Evolutionary conservation across 1,139 yeast species (phyloP).

Genomic region (Pneumocystis sp.): DNA sequence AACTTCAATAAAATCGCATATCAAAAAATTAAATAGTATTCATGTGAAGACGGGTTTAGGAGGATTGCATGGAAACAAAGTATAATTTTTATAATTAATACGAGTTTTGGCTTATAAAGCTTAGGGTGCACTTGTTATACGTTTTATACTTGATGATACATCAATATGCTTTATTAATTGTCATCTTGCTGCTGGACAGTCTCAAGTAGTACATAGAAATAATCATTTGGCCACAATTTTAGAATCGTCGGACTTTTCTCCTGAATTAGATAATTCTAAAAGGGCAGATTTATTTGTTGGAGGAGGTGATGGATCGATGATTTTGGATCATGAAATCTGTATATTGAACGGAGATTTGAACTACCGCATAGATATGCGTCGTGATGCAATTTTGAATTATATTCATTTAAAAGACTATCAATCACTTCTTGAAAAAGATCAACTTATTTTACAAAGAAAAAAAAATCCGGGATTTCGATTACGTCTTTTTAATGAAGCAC

Average conservation of each 20-base stretch:
- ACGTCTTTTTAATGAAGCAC: slow-evolving; percentile 60
- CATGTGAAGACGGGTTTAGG: slow-evolving; percentile 88
- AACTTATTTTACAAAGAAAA: slow-evolving; percentile 55
- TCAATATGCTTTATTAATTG: slow-evolving; percentile 69
- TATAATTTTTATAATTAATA: neutral
- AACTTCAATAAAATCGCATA: slow-evolving; percentile 36
- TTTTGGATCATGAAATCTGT: slow-evolving; percentile 67
- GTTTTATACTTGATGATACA: slow-evolving; percentile 62
- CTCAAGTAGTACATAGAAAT: slow-evolving; percentile 64
- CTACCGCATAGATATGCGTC: slow-evolving; percentile 57
- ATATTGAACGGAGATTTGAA: slow-evolving; percentile 91
- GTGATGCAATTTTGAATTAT: slow-evolving; percentile 50
- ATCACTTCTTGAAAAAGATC: slow-evolving; percentile 56
- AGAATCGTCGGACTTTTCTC: slow-evolving; percentile 34
- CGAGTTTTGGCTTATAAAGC: neutral
- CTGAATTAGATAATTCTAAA: slow-evolving; percentile 30
- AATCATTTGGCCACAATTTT: slow-evolving; percentile 61
- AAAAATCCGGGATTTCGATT: slow-evolving; percentile 48
- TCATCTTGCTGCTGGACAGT: slow-evolving; percentile 84
- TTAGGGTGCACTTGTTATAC: slow-evolving; percentile 69
- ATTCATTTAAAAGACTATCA: slow-evolving; percentile 38
- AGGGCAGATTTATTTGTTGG: slow-evolving; percentile 31
- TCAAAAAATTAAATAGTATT: slow-evolving; percentile 58
- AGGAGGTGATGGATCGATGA: slow-evolving; percentile 34
- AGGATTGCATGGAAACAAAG: slow-evolving; percentile 82